These are phyloP conservation scores for Gonium pectorale DNA, from an alignment of 139 green algal genomes.

Conservation along the genomic window DNA sequence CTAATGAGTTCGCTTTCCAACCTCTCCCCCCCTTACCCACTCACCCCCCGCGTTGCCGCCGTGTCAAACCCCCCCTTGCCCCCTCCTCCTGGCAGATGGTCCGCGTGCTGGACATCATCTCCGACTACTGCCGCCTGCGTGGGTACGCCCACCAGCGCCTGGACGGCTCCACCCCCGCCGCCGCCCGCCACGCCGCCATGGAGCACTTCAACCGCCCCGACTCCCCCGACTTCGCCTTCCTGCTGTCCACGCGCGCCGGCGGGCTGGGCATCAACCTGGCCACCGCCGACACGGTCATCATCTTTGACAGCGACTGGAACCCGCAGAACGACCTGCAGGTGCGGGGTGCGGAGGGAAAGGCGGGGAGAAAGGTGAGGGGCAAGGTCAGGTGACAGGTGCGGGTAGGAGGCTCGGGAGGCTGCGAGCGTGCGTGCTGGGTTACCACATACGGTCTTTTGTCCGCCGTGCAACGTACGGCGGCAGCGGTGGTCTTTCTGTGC, in stretches of 20 bases:
- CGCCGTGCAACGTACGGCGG: no score
- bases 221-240: constrained; percentile 93
- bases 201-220: constrained; percentile 94
- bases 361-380: not conserved
- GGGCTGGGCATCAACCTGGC: constrained; percentile 93
- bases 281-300: constrained; percentile 89
- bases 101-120: constrained; percentile 95
- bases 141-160: constrained; percentile 93
- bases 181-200: constrained; percentile 85
- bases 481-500: no score
- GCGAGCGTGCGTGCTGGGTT: no score
- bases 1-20: no score
- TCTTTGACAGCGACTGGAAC: constrained; percentile 65
- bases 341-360: not conserved
- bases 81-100: constrained; percentile 77
- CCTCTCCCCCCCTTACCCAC: not conserved
- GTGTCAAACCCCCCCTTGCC: not conserved
- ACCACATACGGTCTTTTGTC: no score
- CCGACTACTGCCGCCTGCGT: constrained; percentile 91
- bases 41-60: not conserved
- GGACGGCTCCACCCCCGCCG: constrained; percentile 89
- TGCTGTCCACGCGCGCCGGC: constrained; percentile 86
- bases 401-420: no score
- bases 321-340: constrained; percentile 62
- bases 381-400: no score